Evolutionary conservation across 2,329 filamentous ascomycete species (phyloP).

Genomic region (Epichloe aotearoae): DNA sequence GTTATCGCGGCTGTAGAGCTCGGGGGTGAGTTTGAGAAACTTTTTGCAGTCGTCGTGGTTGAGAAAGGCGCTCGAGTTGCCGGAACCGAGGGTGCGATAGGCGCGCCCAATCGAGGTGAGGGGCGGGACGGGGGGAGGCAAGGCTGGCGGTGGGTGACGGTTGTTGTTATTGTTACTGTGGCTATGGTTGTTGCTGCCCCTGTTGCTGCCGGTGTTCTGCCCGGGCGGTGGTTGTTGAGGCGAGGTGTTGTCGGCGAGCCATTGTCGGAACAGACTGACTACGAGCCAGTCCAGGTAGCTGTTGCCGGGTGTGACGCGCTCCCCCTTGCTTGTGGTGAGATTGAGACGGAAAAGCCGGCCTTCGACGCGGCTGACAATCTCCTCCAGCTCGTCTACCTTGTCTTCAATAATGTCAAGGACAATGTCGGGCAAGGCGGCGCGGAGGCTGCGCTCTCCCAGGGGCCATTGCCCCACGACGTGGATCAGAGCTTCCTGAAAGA

Average conservation of each 20-base stretch:
- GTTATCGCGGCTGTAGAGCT: slow-evolving; percentile 78
- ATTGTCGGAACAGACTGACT: slow-evolving; percentile 78
- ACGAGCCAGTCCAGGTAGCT: slow-evolving; percentile 84
- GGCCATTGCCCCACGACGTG: slow-evolving; percentile 96
- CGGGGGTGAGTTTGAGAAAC: slow-evolving; percentile 77
- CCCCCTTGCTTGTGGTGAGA: slow-evolving; percentile 65
- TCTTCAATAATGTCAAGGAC: slow-evolving; percentile 88
- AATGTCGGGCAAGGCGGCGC: slow-evolving; percentile 55
- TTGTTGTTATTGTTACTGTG: too few species aligned
- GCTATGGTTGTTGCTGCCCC: background rate
- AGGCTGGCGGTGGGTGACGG: slow-evolving; percentile 8
- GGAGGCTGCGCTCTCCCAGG: slow-evolving; percentile 61
- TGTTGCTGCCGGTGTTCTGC: slow-evolving; percentile 14
- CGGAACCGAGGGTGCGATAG: slow-evolving; percentile 62
- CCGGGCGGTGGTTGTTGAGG: slow-evolving; percentile 42
- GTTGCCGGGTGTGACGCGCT: slow-evolving; percentile 66
- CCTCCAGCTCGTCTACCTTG: slow-evolving; percentile 84
- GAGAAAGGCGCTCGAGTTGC: slow-evolving; percentile 50
- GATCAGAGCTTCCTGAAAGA: slow-evolving; percentile 77
- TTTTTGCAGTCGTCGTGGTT: slow-evolving; percentile 80
- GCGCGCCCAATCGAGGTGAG: slow-evolving; percentile 54
- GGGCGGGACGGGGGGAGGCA: slow-evolving; percentile 26
- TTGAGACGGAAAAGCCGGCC: slow-evolving; percentile 69
- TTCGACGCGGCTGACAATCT: slow-evolving; percentile 68
- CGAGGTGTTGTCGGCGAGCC: slow-evolving; percentile 82